Base-by-base conservation (phyloP, 1,284 basidiomycete genomes). In the Phellinidium pouzarii region DNA sequence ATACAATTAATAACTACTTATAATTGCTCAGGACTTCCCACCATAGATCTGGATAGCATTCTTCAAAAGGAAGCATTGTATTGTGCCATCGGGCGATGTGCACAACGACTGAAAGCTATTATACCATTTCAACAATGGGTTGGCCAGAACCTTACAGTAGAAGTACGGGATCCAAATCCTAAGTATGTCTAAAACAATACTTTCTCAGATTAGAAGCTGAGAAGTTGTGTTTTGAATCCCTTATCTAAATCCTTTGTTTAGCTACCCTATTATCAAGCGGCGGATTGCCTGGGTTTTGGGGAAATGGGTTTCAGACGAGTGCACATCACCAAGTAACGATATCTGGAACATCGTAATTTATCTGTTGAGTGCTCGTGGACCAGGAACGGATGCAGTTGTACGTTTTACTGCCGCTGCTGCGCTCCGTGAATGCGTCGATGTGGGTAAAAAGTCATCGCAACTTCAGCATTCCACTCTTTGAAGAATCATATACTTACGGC, bases 271-370 rank as follows among this genome's bases (percentile, higher is more conserved):
- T 44, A 78, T 94, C 55, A 93, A 94, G 68, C 80, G 91, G 19
- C 80, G 92, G 40, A 87, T 94, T 56, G 91, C 91, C 0, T 94
- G 91, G 91, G 68, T 94, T 4, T 78, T 95, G 41, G 91, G 91
- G 11, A 87, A 86, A 73, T 91, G 88, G 83, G 77, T 90, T 22
- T 72, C 76, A 3, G 84, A 89, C 50, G 76, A 79, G 56, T 82
- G 79, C 56, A 71, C 73, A 27, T 71, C 75, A 17, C 75, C 84
- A 2, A 82, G 82, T 57, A 79, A 84, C 59, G 70, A 76, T 46
- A 72, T 91, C 8, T 95, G 91, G 91, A 79, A 91, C 60, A 77
- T 91, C 26, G 72, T 95, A 0, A 71, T 87, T 3, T 79, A 89
- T 61, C 75, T 94, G 14, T 65, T 94, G 40, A 72, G 76, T 47